Percentiles rank a stretch among this genome's conserved stretches.
Conservation (phyloP, 129 eudicot species). For the Cynara cardunculus region DNA sequence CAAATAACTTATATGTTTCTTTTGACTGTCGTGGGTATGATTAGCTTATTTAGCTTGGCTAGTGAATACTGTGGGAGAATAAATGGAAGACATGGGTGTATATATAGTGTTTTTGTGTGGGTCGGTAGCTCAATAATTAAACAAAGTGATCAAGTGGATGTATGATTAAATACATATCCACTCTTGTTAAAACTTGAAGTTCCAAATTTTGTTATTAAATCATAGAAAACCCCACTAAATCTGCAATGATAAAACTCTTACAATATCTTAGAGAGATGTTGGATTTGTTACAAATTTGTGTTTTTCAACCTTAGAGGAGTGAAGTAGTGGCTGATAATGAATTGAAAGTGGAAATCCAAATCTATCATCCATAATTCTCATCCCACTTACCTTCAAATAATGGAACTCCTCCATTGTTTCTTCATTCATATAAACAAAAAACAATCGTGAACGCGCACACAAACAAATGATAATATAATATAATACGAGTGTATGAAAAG, state of each 20-base stretch:
- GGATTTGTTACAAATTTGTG: background rate
- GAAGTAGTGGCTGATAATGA: background rate
- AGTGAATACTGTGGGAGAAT: constrained; percentile 7
- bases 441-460: no score
- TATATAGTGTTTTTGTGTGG: constrained; percentile 28
- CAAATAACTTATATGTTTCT: background rate
- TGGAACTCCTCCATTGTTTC: no score
- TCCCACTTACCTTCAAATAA: background rate
- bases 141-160: background rate
- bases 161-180: background rate
- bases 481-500: no score
- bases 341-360: background rate
- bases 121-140: background rate
- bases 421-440: no score
- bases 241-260: no score
- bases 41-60: background rate
- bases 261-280: background rate
- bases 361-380: background rate
- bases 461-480: no score
- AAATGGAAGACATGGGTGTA: constrained; percentile 3
- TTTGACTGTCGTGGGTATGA: background rate
- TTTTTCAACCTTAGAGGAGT: background rate
- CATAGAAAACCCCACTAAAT: no score
- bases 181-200: background rate
- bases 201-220: no score